Evolutionary conservation across 306 rosid species (phyloP).

Genomic region (Lathyrus oleraceus): DNA sequence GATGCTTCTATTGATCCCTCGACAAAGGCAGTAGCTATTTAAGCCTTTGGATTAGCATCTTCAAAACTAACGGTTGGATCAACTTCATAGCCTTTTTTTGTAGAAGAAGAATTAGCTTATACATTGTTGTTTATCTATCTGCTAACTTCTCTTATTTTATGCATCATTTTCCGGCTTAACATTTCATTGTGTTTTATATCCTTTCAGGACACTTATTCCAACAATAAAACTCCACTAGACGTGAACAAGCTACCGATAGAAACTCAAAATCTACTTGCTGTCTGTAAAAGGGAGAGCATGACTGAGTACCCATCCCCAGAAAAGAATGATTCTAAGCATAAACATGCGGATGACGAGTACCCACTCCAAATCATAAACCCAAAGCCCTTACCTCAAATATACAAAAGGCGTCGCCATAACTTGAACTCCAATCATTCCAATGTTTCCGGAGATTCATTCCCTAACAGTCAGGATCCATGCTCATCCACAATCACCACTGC

Average conservation of each 20-base stretch:
- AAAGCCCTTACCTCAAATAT: conserved; percentile 60
- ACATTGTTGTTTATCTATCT: conserved; percentile 2
- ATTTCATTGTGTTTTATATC: conserved; percentile 23
- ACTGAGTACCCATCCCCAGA: conserved; percentile 60
- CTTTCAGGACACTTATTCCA: conserved; percentile 63
- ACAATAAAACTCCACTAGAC: conserved; percentile 50
- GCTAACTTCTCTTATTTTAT: background rate
- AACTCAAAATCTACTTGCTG: conserved; percentile 51
- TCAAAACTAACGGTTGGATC: too few relatives aligned
- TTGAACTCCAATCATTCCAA: conserved; percentile 52
- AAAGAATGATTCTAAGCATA: conserved; percentile 35
- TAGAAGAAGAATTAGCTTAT: conserved; percentile 11
- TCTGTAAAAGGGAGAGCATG: conserved; percentile 76
- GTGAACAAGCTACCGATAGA: conserved; percentile 66
- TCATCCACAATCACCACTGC: conserved; percentile 73
- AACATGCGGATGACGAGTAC: conserved; percentile 46
- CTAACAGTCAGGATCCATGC: conserved; percentile 64
- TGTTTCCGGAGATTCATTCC: conserved; percentile 66
- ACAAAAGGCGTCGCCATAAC: conserved; percentile 75
- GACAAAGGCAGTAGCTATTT: background rate
- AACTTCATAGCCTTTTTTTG: too few relatives aligned
- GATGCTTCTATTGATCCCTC: background rate
- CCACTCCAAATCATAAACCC: conserved; percentile 58
- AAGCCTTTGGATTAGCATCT: background rate
- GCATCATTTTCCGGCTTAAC: conserved; percentile 18